Percentiles rank a stretch among this genome's conserved stretches.
These are phyloP conservation scores for Mucor lusitanicus DNA, from an alignment of 371 early-diverging fungal genomes.

Conservation along the genomic window DNA sequence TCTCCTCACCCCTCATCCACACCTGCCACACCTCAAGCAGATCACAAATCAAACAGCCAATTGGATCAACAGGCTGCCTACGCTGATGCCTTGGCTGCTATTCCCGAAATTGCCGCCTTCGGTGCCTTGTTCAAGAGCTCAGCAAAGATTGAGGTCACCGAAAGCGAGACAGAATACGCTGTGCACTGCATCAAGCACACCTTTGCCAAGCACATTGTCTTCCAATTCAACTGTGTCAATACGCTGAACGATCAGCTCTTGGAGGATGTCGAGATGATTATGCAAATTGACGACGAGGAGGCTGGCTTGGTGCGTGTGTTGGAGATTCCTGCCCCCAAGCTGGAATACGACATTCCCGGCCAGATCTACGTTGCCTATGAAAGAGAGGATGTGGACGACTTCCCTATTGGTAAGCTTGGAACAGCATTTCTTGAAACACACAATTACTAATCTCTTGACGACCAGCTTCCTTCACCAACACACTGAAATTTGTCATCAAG, in stretches of 20 bases:
- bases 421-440: neutral
- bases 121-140: constrained; percentile 89
- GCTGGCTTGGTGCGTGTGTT: constrained; percentile 58
- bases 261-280: constrained; percentile 87
- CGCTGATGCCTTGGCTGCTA: constrained; percentile 72
- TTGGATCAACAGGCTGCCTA: constrained; percentile 72
- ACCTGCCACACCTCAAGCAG: constrained; percentile 9
- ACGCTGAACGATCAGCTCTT: constrained; percentile 91
- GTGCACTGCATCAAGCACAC: constrained; percentile 92
- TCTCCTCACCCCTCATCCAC: constrained; percentile 26
- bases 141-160: constrained; percentile 79
- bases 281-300: constrained; percentile 77
- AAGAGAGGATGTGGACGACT: constrained; percentile 58
- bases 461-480: constrained; percentile 80
- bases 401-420: constrained; percentile 47
- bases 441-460: neutral
- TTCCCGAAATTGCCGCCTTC: constrained; percentile 83
- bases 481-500: constrained; percentile 88
- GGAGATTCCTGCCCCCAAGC: constrained; percentile 67
- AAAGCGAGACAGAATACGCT: constrained; percentile 95
- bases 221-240: constrained; percentile 95
- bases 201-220: constrained; percentile 87
- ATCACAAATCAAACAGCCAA: neutral
- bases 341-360: constrained; percentile 80
- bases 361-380: constrained; percentile 85